These are phyloP conservation scores for Chenopodium suecicum DNA, from an alignment of 148 eudicot genomes.

Conservation along the genomic window DNA sequence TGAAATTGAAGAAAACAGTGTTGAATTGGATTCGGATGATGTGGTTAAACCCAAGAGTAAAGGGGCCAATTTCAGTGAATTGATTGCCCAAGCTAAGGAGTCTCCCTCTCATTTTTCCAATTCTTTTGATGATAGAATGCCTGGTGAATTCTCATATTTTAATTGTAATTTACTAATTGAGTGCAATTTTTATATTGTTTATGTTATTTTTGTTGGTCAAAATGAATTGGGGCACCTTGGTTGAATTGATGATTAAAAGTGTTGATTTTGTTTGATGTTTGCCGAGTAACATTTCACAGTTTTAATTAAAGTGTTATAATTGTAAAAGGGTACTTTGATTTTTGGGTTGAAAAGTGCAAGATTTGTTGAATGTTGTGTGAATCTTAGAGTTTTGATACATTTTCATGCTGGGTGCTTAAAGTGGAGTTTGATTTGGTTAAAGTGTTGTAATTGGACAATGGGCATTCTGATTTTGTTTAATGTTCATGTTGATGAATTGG, in stretches of 20 bases:
- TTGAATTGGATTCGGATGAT: slow-evolving; percentile 35
- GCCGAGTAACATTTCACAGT: neutral
- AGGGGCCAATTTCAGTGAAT: slow-evolving; percentile 67
- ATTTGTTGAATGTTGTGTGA: neutral
- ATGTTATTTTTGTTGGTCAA: neutral
- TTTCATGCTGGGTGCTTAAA: neutral
- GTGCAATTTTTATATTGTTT: neutral
- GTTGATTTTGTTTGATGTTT: neutral
- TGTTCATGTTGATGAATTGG: neutral
- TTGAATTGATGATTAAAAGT: neutral
- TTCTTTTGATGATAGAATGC: slow-evolving; percentile 46
- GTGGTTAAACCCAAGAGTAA: slow-evolving; percentile 63
- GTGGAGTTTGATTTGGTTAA: neutral
- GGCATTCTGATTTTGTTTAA: neutral
- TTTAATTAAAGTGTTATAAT: neutral
- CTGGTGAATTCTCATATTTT: slow-evolving; percentile 37
- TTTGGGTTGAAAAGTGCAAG: neutral
- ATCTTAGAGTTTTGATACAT: neutral
- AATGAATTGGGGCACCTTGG: neutral
- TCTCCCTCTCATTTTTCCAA: slow-evolving; percentile 33
- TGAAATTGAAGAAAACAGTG: slow-evolving; percentile 13
- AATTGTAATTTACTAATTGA: neutral
- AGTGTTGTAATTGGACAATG: neutral
- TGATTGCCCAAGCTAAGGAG: slow-evolving; percentile 67
- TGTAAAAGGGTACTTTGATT: neutral